A percentile compares a stretch with the other conserved stretches of the same genome.
These are phyloP conservation scores for Ceratobasidium sp. DNA, from an alignment of 1,284 basidiomycete species.

Conservation along the genomic window DNA sequence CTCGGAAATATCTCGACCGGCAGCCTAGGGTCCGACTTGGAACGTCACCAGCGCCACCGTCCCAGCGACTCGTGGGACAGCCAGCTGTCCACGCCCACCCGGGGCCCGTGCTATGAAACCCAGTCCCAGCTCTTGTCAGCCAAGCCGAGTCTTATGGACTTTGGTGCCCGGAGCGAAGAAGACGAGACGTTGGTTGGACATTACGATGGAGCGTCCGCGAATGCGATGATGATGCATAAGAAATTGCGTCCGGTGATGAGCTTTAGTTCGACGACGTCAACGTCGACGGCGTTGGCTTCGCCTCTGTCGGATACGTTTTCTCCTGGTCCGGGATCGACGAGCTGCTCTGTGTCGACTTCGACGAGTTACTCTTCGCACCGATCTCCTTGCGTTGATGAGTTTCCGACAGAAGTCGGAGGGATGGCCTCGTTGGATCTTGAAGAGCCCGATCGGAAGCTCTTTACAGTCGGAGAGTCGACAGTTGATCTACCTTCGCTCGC, in stretches of 20 bases:
- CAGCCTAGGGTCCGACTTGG: not conserved
- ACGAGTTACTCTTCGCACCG: not conserved
- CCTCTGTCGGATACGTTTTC: constrained; percentile 36
- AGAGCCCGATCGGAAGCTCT: constrained; percentile 8
- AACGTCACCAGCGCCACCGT: constrained; percentile 5
- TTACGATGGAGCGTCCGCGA: not conserved
- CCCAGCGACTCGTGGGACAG: constrained; percentile 20
- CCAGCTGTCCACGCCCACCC: constrained; percentile 7
- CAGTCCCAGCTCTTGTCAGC: not conserved
- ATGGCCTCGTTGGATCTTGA: constrained; percentile 24
- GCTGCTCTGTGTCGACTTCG: constrained; percentile 25
- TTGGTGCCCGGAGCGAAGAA: constrained; percentile 3
- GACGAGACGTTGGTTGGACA: constrained; percentile 42
- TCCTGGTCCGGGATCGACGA: constrained; percentile 22
- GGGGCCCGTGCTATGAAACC: not conserved
- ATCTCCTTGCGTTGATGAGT: constrained; percentile 26
- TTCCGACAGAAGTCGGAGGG: constrained; percentile 38
- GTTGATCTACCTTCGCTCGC: not conserved
- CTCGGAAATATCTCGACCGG: not conserved
- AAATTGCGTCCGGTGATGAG: constrained; percentile 28
- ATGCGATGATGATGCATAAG: not conserved
- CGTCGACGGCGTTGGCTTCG: constrained; percentile 3
- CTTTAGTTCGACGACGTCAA: constrained; percentile 37
- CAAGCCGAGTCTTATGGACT: constrained; percentile 21
- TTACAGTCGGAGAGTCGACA: constrained; percentile 1